These are phyloP conservation scores for Camelina neglecta DNA, from an alignment of 345 rosid genomes.

Conservation along the genomic window DNA sequence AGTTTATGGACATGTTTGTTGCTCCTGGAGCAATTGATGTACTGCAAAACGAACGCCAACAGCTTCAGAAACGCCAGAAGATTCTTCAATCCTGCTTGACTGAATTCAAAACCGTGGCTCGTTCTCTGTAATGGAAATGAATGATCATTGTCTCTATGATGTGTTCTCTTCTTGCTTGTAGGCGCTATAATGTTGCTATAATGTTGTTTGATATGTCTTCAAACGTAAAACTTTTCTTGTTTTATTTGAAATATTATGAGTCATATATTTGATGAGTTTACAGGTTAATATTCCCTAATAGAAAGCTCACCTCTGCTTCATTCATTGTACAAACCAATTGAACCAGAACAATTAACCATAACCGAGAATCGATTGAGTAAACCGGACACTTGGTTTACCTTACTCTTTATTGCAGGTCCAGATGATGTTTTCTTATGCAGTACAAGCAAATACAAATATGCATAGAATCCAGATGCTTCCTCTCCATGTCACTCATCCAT, in stretches of 20 bases:
- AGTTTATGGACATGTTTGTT: constrained; percentile 94
- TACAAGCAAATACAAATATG: too few relatives aligned
- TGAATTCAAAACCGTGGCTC: constrained; percentile 81
- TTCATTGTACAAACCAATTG: background rate
- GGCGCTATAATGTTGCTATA: background rate
- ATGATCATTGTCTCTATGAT: constrained; percentile 38
- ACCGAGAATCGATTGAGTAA: background rate
- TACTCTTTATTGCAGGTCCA: background rate
- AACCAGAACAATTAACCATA: background rate
- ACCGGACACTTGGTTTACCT: background rate
- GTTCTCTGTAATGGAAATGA: constrained; percentile 56
- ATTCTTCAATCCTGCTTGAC: constrained; percentile 84
- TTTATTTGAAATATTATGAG: background rate
- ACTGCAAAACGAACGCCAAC: constrained; percentile 69
- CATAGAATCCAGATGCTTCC: background rate
- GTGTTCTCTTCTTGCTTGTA: constrained; percentile 25
- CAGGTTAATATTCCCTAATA: background rate
- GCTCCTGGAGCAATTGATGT: constrained; percentile 90
- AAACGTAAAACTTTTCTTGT: background rate
- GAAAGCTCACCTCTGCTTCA: background rate
- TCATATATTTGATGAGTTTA: background rate
- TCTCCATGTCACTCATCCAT: background rate
- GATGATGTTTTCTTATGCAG: too few relatives aligned
- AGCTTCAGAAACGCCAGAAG: constrained; percentile 85
- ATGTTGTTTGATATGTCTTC: background rate